Conservation (phyloP, 805 yeast genomes). For the Kurtzmaniella cleridarum region DNA sequence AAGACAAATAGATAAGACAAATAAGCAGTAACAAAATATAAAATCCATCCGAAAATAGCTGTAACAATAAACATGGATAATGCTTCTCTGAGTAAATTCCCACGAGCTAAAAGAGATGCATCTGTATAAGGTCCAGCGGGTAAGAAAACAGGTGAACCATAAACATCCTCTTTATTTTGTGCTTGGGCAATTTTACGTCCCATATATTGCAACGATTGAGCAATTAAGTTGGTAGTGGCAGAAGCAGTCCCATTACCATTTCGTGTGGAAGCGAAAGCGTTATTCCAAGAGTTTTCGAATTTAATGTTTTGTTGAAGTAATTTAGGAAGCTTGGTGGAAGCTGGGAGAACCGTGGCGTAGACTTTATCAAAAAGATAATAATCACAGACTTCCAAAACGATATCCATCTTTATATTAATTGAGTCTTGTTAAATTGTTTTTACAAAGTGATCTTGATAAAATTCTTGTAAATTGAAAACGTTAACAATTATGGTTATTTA, state of each 20-base stretch:
- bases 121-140: constrained; percentile 52
- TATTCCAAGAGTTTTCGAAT: background rate
- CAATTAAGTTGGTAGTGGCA: constrained; percentile 6
- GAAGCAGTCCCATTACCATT: constrained; percentile 5
- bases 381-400: constrained; percentile 79
- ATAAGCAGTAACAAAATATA: constrained; percentile 72
- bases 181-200: constrained; percentile 12
- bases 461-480: too few species aligned
- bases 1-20: constrained; percentile 74
- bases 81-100: constrained; percentile 66
- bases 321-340: constrained; percentile 29
- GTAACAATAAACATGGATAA: constrained; percentile 63
- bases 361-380: constrained; percentile 65
- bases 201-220: constrained; percentile 10
- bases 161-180: constrained; percentile 38
- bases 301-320: constrained; percentile 14
- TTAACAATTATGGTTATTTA: too few species aligned
- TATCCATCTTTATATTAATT: constrained; percentile 63
- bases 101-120: constrained; percentile 67
- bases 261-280: background rate
- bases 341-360: constrained; percentile 66
- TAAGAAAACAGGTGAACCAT: constrained; percentile 60
- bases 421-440: too few species aligned
- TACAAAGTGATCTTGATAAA: too few species aligned
- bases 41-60: constrained; percentile 79